Conservation (phyloP, 192 early-diverging fungal species). For the Coemansia pectinata region DNA sequence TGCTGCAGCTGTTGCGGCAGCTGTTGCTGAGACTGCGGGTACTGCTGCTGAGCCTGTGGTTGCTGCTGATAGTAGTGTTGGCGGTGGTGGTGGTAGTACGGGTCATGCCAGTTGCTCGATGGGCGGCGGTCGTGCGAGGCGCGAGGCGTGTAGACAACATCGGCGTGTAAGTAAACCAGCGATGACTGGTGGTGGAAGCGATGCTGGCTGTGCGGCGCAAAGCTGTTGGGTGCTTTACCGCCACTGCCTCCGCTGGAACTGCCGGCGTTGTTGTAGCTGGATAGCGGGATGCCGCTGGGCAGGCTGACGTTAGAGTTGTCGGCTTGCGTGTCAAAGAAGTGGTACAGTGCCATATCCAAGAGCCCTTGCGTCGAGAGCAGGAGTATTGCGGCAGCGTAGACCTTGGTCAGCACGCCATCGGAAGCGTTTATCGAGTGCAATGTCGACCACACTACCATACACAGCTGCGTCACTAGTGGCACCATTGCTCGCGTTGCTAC, state of each 20-base stretch:
- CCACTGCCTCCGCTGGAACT: not conserved
- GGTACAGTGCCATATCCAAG: constrained; percentile 46
- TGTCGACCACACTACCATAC: constrained; percentile 49
- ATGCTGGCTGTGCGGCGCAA: not conserved
- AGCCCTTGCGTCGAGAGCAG: constrained; percentile 40
- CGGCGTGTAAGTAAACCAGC: constrained; percentile 8
- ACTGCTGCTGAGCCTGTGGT: not conserved
- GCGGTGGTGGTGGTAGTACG: constrained; percentile 7
- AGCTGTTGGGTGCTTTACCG: not conserved
- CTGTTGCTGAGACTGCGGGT: not conserved
- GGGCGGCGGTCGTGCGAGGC: constrained; percentile 6
- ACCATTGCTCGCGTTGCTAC: constrained; percentile 45
- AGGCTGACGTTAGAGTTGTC: constrained; percentile 30
- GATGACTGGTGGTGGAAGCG: constrained; percentile 10
- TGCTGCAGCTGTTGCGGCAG: not conserved
- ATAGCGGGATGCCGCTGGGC: constrained; percentile 14
- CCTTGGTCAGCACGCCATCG: not conserved
- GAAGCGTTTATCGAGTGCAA: constrained; percentile 10
- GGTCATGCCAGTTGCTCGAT: constrained; percentile 7
- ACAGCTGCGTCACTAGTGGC: constrained; percentile 39
- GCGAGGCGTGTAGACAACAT: constrained; percentile 7
- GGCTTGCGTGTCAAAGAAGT: constrained; percentile 46
- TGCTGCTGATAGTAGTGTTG: not conserved
- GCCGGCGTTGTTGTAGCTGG: not conserved
- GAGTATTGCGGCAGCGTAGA: constrained; percentile 29